phyloP scores from a whole-genome alignment of 169 alveolate genomes.

The Cytauxzoon felis region DNA sequence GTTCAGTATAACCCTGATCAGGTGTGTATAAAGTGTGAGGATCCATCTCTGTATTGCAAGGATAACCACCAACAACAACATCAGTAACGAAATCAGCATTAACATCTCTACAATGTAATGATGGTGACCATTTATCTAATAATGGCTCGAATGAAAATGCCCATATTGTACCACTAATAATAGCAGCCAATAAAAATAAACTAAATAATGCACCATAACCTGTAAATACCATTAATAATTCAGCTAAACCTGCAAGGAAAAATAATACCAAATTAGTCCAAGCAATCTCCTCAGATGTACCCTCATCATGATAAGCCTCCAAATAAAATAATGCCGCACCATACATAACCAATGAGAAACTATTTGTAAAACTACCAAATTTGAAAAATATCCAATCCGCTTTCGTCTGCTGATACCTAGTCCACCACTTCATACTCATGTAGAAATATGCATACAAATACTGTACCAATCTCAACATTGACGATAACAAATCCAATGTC shows the following conservation, averaged over 20 bases:
- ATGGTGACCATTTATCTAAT: slow-evolving; percentile 81
- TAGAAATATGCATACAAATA: slow-evolving; percentile 76
- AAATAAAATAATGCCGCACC: slow-evolving; percentile 81
- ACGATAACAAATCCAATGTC: slow-evolving; percentile 74
- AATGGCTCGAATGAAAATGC: slow-evolving; percentile 81
- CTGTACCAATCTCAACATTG: slow-evolving; percentile 75
- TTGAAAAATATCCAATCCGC: slow-evolving; percentile 83
- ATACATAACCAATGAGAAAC: slow-evolving; percentile 76
- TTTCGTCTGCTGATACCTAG: slow-evolving; percentile 79
- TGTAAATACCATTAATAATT: slow-evolving; percentile 79
- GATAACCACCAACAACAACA: not conserved
- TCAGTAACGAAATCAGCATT: slow-evolving; percentile 76
- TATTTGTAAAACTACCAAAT: slow-evolving; percentile 77
- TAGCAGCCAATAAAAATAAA: slow-evolving; percentile 72
- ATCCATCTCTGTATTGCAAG: too few species aligned
- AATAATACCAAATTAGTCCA: slow-evolving; percentile 78
- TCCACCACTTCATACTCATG: slow-evolving; percentile 85
- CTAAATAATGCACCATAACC: slow-evolving; percentile 82
- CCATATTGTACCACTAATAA: slow-evolving; percentile 80
- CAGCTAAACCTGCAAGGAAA: slow-evolving; percentile 79
- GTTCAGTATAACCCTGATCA: too few species aligned
- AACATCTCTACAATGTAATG: slow-evolving; percentile 78
- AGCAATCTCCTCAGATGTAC: slow-evolving; percentile 81
- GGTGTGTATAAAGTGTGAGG: too few species aligned
- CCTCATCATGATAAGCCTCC: slow-evolving; percentile 84